Evolutionary conservation across 1,139 yeast genomes (phyloP).

Genomic region (Lodderomyces orthopsilosis): DNA sequence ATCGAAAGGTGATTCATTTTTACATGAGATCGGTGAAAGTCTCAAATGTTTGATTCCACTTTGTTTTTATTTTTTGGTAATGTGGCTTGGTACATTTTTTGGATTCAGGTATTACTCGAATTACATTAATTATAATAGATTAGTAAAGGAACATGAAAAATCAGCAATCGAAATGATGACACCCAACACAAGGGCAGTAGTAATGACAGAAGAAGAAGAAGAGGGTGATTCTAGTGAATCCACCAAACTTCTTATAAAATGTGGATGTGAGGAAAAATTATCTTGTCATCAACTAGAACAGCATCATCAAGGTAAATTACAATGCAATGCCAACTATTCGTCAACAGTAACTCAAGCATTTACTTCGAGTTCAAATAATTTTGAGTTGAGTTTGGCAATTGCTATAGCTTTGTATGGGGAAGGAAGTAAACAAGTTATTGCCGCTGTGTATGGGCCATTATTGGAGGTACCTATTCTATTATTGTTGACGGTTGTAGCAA

Average conservation of each 20-base stretch:
- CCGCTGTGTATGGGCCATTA: conserved; percentile 61
- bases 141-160: neutral
- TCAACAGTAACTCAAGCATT: conserved; percentile 51
- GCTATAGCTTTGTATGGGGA: conserved; percentile 54
- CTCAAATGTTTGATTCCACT: conserved; percentile 53
- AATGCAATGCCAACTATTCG: conserved; percentile 40
- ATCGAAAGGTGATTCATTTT: conserved; percentile 50
- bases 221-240: conserved; percentile 5
- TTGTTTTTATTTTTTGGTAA: conserved; percentile 41
- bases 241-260: conserved; percentile 16
- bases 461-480: conserved; percentile 55
- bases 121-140: conserved; percentile 6
- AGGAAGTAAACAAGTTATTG: conserved; percentile 53
- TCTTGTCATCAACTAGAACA: conserved; percentile 3
- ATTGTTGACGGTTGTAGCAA: conserved; percentile 40
- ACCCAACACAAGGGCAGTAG: conserved; percentile 6
- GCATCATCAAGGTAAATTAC: conserved; percentile 6
- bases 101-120: conserved; percentile 29
- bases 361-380: conserved; percentile 58
- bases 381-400: conserved; percentile 52
- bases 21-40: conserved; percentile 49
- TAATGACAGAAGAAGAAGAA: too few relatives aligned
- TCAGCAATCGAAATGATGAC: neutral
- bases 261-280: conserved; percentile 36
- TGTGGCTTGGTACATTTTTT: conserved; percentile 48